Conservation (phyloP, 1,284 basidiomycete species). For the Ceratobasidium sp. region DNA sequence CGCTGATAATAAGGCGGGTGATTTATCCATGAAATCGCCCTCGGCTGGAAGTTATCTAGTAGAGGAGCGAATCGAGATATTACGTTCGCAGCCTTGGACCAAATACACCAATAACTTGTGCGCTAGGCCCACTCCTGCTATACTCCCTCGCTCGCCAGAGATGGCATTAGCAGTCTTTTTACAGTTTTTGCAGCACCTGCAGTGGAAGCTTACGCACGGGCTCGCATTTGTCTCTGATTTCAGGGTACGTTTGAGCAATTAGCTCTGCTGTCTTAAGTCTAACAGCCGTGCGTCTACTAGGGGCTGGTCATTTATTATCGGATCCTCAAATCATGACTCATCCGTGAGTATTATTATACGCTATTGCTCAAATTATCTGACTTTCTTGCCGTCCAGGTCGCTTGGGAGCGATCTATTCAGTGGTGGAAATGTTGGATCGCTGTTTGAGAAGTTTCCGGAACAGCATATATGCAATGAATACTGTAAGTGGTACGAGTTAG, state of each 20-base stretch:
- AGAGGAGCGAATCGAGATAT: too few relatives aligned
- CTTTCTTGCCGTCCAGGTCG: neutral
- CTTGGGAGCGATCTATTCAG: neutral
- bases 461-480: neutral
- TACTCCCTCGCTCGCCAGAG: too few relatives aligned
- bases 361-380: neutral
- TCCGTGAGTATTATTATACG: neutral
- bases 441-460: neutral
- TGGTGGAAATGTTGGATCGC: neutral
- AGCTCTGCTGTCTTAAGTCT: too few relatives aligned
- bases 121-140: too few relatives aligned
- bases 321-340: neutral
- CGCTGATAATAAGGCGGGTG: too few relatives aligned
- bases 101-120: too few relatives aligned
- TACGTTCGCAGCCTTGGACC: too few relatives aligned
- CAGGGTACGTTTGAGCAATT: neutral
- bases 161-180: too few relatives aligned
- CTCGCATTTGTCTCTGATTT: neutral
- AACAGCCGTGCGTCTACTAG: neutral
- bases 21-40: too few relatives aligned
- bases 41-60: too few relatives aligned
- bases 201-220: constrained; percentile 3
- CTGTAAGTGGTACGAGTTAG: too few relatives aligned
- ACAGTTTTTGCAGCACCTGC: neutral
- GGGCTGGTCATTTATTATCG: neutral